Percentiles rank a stretch among this genome's conserved stretches.
Conservation (phyloP, 192 early-diverging fungal genomes). For the Coemansia sp. region DNA sequence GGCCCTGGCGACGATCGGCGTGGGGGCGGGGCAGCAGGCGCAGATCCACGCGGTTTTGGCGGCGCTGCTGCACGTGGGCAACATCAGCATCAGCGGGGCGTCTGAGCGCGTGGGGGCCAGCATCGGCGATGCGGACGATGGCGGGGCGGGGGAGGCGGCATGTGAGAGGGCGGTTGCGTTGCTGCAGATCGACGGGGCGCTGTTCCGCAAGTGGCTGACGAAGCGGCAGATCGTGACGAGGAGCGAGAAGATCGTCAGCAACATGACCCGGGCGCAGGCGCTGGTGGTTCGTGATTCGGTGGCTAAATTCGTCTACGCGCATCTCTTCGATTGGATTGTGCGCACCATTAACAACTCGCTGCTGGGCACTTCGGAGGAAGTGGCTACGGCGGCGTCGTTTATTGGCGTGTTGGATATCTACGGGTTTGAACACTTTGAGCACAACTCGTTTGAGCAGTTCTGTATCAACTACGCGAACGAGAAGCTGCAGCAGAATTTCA, state of each 20-base stretch:
- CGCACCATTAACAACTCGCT: conserved; percentile 85
- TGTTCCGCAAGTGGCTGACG: conserved; percentile 94
- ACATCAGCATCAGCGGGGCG: conserved; percentile 78
- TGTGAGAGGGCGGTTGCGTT: conserved; percentile 68
- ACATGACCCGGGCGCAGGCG: conserved; percentile 71
- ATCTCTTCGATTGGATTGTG: conserved; percentile 97
- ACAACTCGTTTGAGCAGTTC: conserved; percentile 99
- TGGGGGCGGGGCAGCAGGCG: conserved; percentile 80
- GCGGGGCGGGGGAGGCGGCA: conserved; percentile 41
- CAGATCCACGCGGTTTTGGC: conserved; percentile 90
- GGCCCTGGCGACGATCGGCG: conserved; percentile 83
- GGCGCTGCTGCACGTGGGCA: conserved; percentile 92
- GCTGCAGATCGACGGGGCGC: conserved; percentile 72
- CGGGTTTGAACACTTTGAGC: conserved; percentile 99
- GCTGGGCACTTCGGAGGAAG: conserved; percentile 3
- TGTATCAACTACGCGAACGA: conserved; percentile 98
- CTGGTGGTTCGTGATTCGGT: conserved; percentile 86
- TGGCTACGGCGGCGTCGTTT: conserved; percentile 58
- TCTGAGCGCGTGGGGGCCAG: conserved; percentile 64
- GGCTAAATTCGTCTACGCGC: conserved; percentile 95
- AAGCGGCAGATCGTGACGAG: conserved; percentile 91
- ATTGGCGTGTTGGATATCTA: conserved; percentile 99
- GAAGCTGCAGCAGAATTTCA: conserved; percentile 99
- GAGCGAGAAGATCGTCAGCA: conserved; percentile 88
- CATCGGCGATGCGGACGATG: conserved; percentile 70